Evolutionary conservation across 495 filamentous ascomycete species (phyloP).

Genomic region (Penicillium coprophilum): DNA sequence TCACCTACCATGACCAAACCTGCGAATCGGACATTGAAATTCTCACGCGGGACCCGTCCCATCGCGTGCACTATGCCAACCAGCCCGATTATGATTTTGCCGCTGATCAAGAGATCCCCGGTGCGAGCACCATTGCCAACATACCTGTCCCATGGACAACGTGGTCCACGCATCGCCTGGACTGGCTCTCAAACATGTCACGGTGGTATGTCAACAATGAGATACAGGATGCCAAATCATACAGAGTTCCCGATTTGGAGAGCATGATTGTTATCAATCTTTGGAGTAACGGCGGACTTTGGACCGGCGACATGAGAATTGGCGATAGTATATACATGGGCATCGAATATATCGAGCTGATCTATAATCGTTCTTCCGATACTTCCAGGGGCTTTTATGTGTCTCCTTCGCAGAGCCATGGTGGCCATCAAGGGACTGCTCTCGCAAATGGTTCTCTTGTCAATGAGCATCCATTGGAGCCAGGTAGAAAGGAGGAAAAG

Average conservation of each 20-base stretch:
- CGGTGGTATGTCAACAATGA: slow-evolving; percentile 66
- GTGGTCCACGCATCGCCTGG: slow-evolving; percentile 71
- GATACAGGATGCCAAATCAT: slow-evolving; percentile 57
- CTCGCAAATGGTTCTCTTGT: neutral
- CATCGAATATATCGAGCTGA: slow-evolving; percentile 72
- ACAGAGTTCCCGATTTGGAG: slow-evolving; percentile 59
- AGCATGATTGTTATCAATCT: slow-evolving; percentile 67
- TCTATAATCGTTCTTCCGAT: slow-evolving; percentile 55
- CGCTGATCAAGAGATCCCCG: slow-evolving; percentile 35
- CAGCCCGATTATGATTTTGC: slow-evolving; percentile 58
- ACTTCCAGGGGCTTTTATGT: neutral
- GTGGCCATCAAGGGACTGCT: slow-evolving; percentile 13
- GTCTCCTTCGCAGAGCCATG: slow-evolving; percentile 17
- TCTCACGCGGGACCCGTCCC: slow-evolving; percentile 56
- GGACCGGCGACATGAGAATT: slow-evolving; percentile 70
- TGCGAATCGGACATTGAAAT: slow-evolving; percentile 81
- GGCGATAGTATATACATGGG: slow-evolving; percentile 61
- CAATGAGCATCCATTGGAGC: neutral
- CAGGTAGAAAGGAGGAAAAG: neutral
- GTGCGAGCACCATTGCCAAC: slow-evolving; percentile 32
- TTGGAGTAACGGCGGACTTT: slow-evolving; percentile 73
- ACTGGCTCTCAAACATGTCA: slow-evolving; percentile 63
- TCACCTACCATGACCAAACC: slow-evolving; percentile 62
- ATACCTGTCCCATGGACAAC: slow-evolving; percentile 54
- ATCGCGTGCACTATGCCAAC: slow-evolving; percentile 69